A percentile compares a stretch with the other conserved stretches of the same genome.
phyloP scores from a whole-genome alignment of 1,284 basidiomycete genomes.

The Inonotus hispidus region DNA sequence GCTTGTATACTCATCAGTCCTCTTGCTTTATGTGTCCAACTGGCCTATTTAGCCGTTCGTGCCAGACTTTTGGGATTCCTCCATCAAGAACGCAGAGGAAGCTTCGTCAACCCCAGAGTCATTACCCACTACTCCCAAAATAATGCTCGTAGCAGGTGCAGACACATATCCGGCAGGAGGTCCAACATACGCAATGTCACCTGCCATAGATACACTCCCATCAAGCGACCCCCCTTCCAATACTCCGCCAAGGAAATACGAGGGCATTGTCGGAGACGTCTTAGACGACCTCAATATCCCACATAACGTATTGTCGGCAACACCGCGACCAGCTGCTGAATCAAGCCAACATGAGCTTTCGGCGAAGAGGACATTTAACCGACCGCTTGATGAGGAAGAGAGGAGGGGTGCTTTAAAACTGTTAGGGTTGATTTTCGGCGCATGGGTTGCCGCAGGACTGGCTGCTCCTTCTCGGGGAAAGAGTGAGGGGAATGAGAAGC shows the following conservation, averaged over 20 bases:
- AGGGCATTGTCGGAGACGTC: constrained; percentile 11
- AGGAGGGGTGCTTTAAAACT: constrained; percentile 7
- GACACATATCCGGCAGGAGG: constrained; percentile 60
- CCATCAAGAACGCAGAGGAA: constrained; percentile 31
- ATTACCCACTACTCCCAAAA: constrained; percentile 47
- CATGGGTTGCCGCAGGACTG: constrained; percentile 10
- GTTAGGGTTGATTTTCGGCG: constrained; percentile 11
- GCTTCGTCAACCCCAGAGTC: constrained; percentile 22
- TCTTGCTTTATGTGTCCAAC: constrained; percentile 9
- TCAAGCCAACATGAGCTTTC: neutral
- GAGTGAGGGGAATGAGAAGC: neutral
- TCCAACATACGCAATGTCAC: constrained; percentile 52
- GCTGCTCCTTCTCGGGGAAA: constrained; percentile 6
- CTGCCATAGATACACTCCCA: constrained; percentile 21
- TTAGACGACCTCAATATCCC: constrained; percentile 17
- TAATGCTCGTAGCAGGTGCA: constrained; percentile 67
- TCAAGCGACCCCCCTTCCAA: neutral
- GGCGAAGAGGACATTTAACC: neutral
- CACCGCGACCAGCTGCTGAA: neutral
- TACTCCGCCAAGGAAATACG: constrained; percentile 1
- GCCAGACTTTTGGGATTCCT: constrained; percentile 70
- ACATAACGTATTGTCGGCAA: constrained; percentile 4
- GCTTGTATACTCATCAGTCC: neutral
- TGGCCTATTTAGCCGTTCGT: constrained; percentile 52
- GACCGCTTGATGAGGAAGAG: constrained; percentile 12